Conservation (phyloP, 1,284 basidiomycete species). For the Coniferiporia weirii region DNA sequence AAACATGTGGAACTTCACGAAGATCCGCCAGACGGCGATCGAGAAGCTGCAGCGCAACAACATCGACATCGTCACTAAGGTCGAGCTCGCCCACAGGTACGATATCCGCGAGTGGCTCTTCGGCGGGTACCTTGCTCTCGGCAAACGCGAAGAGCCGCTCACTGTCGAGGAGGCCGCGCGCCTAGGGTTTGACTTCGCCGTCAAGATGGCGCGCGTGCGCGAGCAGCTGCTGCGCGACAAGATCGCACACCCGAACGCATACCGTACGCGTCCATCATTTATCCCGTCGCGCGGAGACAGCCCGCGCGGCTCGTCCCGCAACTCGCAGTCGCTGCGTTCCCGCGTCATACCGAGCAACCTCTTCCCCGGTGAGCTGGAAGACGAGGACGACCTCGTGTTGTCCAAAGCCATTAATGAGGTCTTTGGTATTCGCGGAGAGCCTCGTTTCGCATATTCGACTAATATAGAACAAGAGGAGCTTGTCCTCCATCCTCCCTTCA, state of each 20-base stretch:
- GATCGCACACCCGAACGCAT: conserved; percentile 14
- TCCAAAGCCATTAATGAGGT: conserved; percentile 11
- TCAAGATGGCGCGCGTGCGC: conserved; percentile 16
- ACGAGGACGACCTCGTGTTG: conserved; percentile 14
- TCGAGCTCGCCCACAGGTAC: conserved; percentile 24
- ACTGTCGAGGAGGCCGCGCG: conserved; percentile 23
- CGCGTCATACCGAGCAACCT: not conserved
- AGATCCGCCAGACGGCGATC: conserved; percentile 24
- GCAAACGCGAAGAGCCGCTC: conserved; percentile 23
- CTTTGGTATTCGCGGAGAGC: conserved; percentile 13
- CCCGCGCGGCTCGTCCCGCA: not conserved
- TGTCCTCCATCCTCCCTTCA: not conserved
- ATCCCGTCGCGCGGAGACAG: conserved; percentile 1
- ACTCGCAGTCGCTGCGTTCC: not conserved
- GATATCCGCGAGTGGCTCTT: conserved; percentile 24
- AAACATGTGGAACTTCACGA: conserved; percentile 24
- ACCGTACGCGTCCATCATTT: conserved; percentile 3
- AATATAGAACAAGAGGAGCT: not conserved
- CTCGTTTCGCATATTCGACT: not conserved
- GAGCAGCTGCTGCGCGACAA: conserved; percentile 16
- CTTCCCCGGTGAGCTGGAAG: conserved; percentile 9
- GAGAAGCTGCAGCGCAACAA: conserved; percentile 23
- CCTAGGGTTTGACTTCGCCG: conserved; percentile 22
- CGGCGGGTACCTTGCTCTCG: conserved; percentile 22
- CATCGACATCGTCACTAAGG: conserved; percentile 23